Percentiles rank a stretch among this genome's conserved stretches.
phyloP scores from a whole-genome alignment of 345 rosid genomes.

The Clausena lansium region DNA sequence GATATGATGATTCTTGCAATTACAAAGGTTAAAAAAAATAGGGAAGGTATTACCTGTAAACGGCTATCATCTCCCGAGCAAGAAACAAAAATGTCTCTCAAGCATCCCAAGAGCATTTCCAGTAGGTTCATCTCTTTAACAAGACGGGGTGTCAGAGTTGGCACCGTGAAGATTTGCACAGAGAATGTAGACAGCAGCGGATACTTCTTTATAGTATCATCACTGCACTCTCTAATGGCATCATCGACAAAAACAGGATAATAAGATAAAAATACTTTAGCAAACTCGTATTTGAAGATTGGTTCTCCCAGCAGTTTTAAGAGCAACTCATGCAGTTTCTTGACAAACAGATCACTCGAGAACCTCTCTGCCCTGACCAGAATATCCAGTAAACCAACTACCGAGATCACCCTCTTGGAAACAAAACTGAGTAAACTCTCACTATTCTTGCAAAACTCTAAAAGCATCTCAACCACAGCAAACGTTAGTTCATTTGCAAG shows the following conservation, averaged over 20 bases:
- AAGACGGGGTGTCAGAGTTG: conserved; percentile 83
- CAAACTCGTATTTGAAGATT: conserved; percentile 78
- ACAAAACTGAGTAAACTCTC: conserved; percentile 94
- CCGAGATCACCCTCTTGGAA: conserved; percentile 56
- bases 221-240: conserved; percentile 50
- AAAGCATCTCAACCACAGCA: conserved; percentile 72
- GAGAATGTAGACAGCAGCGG: conserved; percentile 69
- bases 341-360: conserved; percentile 41
- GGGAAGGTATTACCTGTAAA: conserved; percentile 49
- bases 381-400: conserved; percentile 60
- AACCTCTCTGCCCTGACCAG: conserved; percentile 78
- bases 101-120: conserved; percentile 67
- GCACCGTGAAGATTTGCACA: conserved; percentile 94
- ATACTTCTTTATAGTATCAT: conserved; percentile 43
- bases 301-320: conserved; percentile 90
- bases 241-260: conserved; percentile 69
- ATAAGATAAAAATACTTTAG: conserved; percentile 72
- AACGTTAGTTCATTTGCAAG: conserved; percentile 65
- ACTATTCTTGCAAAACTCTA: conserved; percentile 68
- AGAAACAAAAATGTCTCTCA: conserved; percentile 58
- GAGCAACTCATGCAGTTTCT: conserved; percentile 73
- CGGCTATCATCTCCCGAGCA: conserved; percentile 77
- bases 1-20: background rate
- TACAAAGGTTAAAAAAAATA: background rate
- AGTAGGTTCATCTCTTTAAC: conserved; percentile 80